Conservation (phyloP, 1,139 yeast species). For the Debaryomyces subglobosus region DNA sequence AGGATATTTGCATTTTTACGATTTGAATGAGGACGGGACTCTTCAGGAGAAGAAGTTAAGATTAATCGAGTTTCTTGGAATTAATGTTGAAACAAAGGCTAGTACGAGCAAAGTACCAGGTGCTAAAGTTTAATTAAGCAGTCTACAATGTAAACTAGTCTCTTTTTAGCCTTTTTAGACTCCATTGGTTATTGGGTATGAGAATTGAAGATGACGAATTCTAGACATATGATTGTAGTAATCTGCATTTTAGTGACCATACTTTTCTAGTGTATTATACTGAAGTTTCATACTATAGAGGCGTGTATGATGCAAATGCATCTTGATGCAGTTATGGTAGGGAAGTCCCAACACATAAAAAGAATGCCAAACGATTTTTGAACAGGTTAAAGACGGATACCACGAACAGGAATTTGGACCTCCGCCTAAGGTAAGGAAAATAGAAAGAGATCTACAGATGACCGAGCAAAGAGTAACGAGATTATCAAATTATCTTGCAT, state of each 20-base stretch:
- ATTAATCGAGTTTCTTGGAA: background rate
- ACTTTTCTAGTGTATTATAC: no score
- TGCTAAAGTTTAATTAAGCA: no score
- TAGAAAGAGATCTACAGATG: background rate
- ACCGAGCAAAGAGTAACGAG: background rate
- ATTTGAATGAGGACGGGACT: background rate
- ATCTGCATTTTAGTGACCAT: no score
- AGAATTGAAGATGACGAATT: no score
- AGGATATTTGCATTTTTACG: conserved; percentile 5
- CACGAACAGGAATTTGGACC: background rate
- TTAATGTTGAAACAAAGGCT: background rate
- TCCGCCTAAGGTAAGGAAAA: background rate
- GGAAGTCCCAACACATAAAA: background rate
- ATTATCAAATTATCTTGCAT: background rate
- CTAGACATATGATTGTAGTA: no score
- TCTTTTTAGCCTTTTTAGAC: no score
- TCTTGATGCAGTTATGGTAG: background rate
- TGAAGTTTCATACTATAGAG: no score
- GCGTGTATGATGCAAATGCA: background rate
- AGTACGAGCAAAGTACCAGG: no score
- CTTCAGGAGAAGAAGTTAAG: background rate
- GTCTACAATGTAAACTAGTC: no score
- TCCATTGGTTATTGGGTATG: no score
- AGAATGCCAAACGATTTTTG: background rate
- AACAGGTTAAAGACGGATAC: background rate